Percentiles rank a stretch among this genome's conserved stretches.
These are phyloP conservation scores for Auricularia auricula-judae DNA, from an alignment of 768 basidiomycete genomes.

Conservation along the genomic window DNA sequence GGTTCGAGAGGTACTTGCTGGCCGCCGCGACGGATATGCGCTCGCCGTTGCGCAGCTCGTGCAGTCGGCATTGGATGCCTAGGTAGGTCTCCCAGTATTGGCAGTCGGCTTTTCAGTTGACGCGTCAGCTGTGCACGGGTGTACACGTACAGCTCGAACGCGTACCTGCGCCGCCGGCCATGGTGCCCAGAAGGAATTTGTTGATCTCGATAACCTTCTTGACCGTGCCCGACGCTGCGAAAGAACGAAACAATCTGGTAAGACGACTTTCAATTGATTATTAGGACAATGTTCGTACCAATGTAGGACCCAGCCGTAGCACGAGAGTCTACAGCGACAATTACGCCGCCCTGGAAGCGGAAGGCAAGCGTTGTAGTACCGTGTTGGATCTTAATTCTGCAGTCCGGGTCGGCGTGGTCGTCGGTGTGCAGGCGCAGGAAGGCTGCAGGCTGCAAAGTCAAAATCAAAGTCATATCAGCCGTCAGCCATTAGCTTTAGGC, in stretches of 20 bases:
- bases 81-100: constrained; percentile 99
- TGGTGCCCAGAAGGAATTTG: constrained; percentile 95
- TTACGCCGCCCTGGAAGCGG: constrained; percentile 91
- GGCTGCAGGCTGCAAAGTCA: constrained; percentile 56
- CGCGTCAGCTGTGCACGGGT: neutral
- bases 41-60: constrained; percentile 92
- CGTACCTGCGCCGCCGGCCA: constrained; percentile 97
- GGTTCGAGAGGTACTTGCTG: constrained; percentile 92
- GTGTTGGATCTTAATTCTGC: constrained; percentile 96
- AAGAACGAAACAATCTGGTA: neutral
- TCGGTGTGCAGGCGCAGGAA: constrained; percentile 93
- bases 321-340: constrained; percentile 98
- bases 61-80: constrained; percentile 92
- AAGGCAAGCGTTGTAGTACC: constrained; percentile 98
- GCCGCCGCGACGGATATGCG: constrained; percentile 99
- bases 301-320: constrained; percentile 96
- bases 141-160: constrained; percentile 10
- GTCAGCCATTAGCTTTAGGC: neutral
- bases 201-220: constrained; percentile 99
- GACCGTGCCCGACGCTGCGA: constrained; percentile 84
- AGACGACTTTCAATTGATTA: neutral
- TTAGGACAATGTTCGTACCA: constrained; percentile 38
- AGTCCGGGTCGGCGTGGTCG: constrained; percentile 86
- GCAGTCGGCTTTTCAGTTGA: constrained; percentile 56
- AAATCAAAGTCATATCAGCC: neutral